These are phyloP conservation scores for Hemisphaericaspora subhashii DNA, from an alignment of 1,139 yeast species.

Conservation along the genomic window DNA sequence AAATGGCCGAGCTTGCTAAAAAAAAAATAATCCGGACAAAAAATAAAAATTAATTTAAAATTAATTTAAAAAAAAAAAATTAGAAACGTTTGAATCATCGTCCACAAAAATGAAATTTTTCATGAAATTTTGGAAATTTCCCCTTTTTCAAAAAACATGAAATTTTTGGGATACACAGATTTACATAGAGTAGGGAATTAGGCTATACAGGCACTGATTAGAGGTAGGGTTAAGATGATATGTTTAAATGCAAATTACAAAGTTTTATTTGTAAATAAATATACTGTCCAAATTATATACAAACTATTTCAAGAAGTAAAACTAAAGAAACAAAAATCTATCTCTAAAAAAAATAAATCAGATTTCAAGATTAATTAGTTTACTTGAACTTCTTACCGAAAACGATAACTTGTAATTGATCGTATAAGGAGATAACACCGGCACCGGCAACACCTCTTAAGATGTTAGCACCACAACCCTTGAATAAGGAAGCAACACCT, in stretches of 20 bases:
- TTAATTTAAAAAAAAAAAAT: not conserved
- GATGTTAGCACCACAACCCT: slow-evolving; percentile 59
- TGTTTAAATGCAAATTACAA: slow-evolving; percentile 1
- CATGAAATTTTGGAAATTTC: no score
- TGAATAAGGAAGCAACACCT: slow-evolving; percentile 52
- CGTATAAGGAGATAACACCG: slow-evolving; percentile 55
- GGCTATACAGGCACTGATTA: no score
- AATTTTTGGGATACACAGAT: no score
- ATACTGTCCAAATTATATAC: slow-evolving; percentile 5
- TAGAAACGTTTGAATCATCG: not conserved
- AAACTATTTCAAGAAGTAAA: slow-evolving; percentile 7
- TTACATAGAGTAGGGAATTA: no score
- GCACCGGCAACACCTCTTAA: slow-evolving; percentile 61
- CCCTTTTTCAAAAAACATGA: no score
- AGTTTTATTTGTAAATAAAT: slow-evolving; percentile 3
- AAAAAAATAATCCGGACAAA: no score
- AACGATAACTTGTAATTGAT: slow-evolving; percentile 51
- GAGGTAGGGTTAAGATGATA: not conserved
- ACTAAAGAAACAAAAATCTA: slow-evolving; percentile 7
- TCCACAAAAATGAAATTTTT: not conserved
- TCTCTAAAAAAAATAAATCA: slow-evolving; percentile 5
- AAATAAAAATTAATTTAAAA: not conserved
- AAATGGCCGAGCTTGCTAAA: not conserved
- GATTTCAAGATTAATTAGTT: slow-evolving; percentile 17
- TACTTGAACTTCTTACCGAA: slow-evolving; percentile 50